These are phyloP conservation scores for Dinochytrium kinnereticum DNA, from an alignment of 371 early-diverging fungal genomes.

Conservation along the genomic window DNA sequence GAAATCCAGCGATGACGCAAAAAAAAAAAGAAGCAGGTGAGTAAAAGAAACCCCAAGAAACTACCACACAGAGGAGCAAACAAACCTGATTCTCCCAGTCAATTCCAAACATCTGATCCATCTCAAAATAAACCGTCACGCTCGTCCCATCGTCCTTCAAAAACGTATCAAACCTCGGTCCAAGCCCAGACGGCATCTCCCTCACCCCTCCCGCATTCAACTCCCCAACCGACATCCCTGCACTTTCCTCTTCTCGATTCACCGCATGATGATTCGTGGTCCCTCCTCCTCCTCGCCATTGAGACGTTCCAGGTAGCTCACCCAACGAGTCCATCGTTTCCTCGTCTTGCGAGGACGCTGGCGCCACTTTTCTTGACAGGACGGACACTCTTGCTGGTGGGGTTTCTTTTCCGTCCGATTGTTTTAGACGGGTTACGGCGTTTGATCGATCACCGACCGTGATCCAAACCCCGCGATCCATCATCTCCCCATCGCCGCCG, in stretches of 20 bases:
- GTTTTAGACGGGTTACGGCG: neutral
- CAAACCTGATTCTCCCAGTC: conserved; percentile 12
- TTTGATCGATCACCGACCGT: no score
- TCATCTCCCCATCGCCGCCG: no score
- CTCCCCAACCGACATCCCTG: neutral
- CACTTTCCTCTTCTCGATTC: neutral
- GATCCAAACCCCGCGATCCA: no score
- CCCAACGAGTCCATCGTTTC: neutral
- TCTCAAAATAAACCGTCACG: neutral
- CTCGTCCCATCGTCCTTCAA: conserved; percentile 9
- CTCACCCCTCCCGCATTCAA: neutral
- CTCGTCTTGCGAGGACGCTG: neutral
- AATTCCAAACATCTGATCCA: conserved; percentile 8
- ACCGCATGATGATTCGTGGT: neutral
- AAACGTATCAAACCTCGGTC: conserved; percentile 12
- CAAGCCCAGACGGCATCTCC: neutral
- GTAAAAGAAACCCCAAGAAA: neutral
- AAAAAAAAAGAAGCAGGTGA: neutral
- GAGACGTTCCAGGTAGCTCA: neutral
- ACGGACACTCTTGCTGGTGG: neutral
- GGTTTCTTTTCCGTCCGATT: neutral
- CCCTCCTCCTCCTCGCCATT: neutral
- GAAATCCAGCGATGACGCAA: neutral
- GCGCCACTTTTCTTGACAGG: neutral
- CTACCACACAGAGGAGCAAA: no score